Conservation (phyloP, 1,284 basidiomycete species). For the Earliella scabrosa region DNA sequence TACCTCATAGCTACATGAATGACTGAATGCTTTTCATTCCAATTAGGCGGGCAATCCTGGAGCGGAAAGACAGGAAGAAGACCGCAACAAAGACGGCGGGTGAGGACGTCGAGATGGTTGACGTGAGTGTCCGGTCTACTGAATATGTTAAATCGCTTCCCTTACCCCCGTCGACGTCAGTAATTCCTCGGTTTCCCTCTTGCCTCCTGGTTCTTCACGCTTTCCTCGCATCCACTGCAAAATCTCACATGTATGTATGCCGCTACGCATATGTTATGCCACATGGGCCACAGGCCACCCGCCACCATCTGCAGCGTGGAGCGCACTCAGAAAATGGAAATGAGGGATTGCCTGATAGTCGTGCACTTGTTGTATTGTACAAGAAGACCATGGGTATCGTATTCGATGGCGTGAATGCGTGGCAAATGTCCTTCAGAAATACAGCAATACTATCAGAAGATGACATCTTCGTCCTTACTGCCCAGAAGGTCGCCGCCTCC, state of each 20-base stretch:
- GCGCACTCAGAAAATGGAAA: conserved; percentile 8
- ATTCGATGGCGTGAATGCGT: conserved; percentile 21
- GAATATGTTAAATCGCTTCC: background rate
- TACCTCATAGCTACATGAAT: background rate
- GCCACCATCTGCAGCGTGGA: conserved; percentile 3
- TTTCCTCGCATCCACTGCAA: conserved; percentile 47
- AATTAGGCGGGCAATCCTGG: conserved; percentile 75
- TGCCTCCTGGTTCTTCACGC: conserved; percentile 33
- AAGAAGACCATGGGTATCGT: conserved; percentile 30
- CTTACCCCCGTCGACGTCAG: too few relatives aligned
- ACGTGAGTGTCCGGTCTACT: conserved; percentile 53
- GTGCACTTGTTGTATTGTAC: conserved; percentile 27
- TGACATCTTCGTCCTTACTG: conserved; percentile 90
- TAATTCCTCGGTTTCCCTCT: conserved; percentile 21
- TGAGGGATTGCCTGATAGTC: conserved; percentile 2
- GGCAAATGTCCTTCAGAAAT: too few relatives aligned
- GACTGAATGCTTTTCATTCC: background rate
- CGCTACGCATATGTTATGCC: conserved; percentile 54
- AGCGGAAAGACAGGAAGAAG: conserved; percentile 81
- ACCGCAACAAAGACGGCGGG: conserved; percentile 38
- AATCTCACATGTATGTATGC: conserved; percentile 56
- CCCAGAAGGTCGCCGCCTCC: conserved; percentile 66
- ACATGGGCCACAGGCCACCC: conserved; percentile 37
- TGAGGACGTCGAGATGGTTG: conserved; percentile 77
- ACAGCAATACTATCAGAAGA: too few relatives aligned